A percentile compares a stretch with the other conserved stretches of the same genome.
These are phyloP conservation scores for Nothophoma quercina DNA, from an alignment of 2,329 filamentous ascomycete genomes.

Conservation along the genomic window DNA sequence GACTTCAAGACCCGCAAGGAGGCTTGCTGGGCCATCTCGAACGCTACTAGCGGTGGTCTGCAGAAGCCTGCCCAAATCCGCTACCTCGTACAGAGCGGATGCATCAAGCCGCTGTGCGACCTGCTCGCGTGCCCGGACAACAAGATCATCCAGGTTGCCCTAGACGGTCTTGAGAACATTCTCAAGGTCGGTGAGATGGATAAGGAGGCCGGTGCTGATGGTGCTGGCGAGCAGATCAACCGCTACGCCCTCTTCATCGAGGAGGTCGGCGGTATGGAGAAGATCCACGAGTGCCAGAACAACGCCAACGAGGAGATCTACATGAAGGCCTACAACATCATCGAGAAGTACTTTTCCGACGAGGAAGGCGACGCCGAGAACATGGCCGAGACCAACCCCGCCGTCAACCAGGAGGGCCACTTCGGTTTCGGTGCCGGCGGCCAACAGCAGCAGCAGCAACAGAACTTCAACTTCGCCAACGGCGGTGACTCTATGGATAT, in stretches of 20 bases:
- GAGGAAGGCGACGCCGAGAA: conserved; percentile 83
- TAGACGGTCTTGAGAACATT: conserved; percentile 98
- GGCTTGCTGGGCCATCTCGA: conserved; percentile 99
- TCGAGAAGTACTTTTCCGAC: conserved; percentile 99
- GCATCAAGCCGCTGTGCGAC: conserved; percentile 97
- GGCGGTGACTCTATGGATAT: conserved; percentile 78
- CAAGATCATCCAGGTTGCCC: conserved; percentile 99
- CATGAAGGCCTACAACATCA: conserved; percentile 99
- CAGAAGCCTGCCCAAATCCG: conserved; percentile 99
- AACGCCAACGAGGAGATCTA: conserved; percentile 99
- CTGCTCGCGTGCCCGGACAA: conserved; percentile 96
- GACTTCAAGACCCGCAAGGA: conserved; percentile 99
- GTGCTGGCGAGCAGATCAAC: conserved; percentile 76
- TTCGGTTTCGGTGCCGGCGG: conserved; percentile 78
- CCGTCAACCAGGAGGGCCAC: conserved; percentile 74
- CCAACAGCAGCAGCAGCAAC: conserved; percentile 66
- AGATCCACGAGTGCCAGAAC: conserved; percentile 99
- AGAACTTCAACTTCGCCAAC: conserved; percentile 93
- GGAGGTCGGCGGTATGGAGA: conserved; percentile 99
- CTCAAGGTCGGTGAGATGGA: conserved; percentile 99
- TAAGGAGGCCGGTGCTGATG: conserved; percentile 80
- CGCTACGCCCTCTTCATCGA: conserved; percentile 97
- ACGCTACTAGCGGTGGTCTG: conserved; percentile 94
- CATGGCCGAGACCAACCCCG: conserved; percentile 80
- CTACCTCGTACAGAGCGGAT: conserved; percentile 90